Base-by-base conservation (phyloP, 2,329 filamentous ascomycete genomes). In the Stagonosporopsis rhizophila region DNA sequence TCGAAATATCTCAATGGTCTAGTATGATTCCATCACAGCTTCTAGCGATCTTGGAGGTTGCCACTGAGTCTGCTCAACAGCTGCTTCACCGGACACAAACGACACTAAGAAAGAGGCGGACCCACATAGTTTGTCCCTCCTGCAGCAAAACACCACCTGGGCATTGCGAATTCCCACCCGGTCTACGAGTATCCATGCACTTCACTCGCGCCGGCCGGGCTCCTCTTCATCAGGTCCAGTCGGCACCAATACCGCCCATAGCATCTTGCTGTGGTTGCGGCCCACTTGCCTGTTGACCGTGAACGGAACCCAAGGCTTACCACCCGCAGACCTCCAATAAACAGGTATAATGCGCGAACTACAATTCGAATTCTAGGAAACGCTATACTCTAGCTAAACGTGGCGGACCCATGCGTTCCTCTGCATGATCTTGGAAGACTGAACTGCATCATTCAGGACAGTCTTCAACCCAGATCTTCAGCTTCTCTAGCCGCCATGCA, bases 131-230 rank as follows among this genome's bases (percentile, higher is more conserved):
- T 20, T n/a, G 25, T 17, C 23, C 47, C 30, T 20, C 42, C 19
- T 56, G 53, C 53, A 56, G 47, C 42, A 52, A 40, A 23, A 56
- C 47, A 56, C 47, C 47, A 45, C 49, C 49, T 52, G 34, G 49
- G 49, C 27, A 46, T 39, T 39, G 38, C 19, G 25, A 48, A 17
- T 17, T 23, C 37, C 27, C 25, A 28, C 28, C 22, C 6, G 34
- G 28, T 12, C 45, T 19, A 35, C 40, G 19, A 19, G 6, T 34
- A 17, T 46, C 23, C 35, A 40, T 46, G 20, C 35, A 34, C 19
- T 25, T 32, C 12, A 4, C 15, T 30, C n/a, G 27, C 6, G 27
- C 12, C 30, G 35, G 17, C 46, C 20, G 20, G 22, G 12, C 32
- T 12, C 22, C 27, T 17, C 32, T 20, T 4, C 4, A 2, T 12